Percentiles rank a stretch among this genome's conserved stretches.
phyloP scores from a whole-genome alignment of 1,284 basidiomycete species.

The Moesziomyces antarcticus region DNA sequence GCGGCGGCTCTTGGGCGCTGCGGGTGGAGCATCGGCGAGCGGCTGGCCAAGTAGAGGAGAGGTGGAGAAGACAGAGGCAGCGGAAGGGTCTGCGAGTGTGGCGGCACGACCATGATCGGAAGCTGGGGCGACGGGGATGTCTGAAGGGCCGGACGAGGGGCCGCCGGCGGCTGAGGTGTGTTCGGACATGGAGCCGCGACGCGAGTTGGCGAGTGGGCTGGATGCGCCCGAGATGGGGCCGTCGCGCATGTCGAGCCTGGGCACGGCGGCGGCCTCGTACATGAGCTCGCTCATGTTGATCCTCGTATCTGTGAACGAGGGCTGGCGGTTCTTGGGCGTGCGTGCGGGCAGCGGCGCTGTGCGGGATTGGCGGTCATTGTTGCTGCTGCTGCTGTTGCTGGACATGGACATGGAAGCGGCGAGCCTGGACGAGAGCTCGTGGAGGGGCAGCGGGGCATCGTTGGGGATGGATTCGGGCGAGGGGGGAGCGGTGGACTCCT shows the following conservation, averaged over 20 bases:
- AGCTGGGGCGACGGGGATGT: constrained; percentile 52
- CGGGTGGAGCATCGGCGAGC: constrained; percentile 6
- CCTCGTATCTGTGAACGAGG: constrained; percentile 44
- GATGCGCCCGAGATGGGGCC: constrained; percentile 37
- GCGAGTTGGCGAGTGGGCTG: constrained; percentile 35
- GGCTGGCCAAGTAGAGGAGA: constrained; percentile 23
- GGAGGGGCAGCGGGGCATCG: constrained; percentile 47
- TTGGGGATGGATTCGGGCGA: constrained; percentile 27
- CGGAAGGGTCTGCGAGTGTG: constrained; percentile 10
- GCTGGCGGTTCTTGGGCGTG: constrained; percentile 33
- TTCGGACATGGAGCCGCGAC: constrained; percentile 37
- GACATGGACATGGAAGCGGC: constrained; percentile 40
- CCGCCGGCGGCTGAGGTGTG: constrained; percentile 6
- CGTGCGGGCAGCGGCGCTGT: constrained; percentile 28
- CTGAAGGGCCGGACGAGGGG: constrained; percentile 11
- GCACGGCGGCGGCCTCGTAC: constrained; percentile 52
- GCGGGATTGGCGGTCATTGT: constrained; percentile 6
- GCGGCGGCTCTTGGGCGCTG: constrained; percentile 36
- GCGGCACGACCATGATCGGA: constrained; percentile 52
- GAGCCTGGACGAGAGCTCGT: constrained; percentile 51
- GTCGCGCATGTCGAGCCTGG: constrained; percentile 40
- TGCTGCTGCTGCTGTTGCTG: constrained; percentile 12
- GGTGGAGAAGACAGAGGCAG: constrained; percentile 16
- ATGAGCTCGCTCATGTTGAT: constrained; percentile 63
- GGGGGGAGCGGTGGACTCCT: constrained; percentile 42